Evolutionary conservation across 768 basidiomycete species (phyloP), one percentile per base, ranked within the genome.

Genomic region (Pulveroboletus ravenelii): DNA sequence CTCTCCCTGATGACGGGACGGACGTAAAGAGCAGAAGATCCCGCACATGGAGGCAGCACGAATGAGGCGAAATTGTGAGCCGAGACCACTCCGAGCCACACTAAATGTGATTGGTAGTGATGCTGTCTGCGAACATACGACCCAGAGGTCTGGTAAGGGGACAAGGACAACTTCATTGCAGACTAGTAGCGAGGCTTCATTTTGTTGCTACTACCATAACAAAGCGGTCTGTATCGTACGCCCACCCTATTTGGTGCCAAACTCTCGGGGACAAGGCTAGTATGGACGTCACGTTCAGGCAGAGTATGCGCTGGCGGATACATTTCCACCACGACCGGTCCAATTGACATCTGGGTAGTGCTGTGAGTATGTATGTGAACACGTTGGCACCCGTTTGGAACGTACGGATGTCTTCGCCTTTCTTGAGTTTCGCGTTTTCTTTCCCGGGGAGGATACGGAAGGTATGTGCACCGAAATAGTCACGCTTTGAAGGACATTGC

Each of bases 381-480:
- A 45, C 23, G 37, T 29, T n/a, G 6, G 17, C 5, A 18, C 36
- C 38, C 6, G 45, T n/a, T 57, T 32, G 30, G 37, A 18, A 82
- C 90, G 62, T 68, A 92, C 89, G 90, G 69, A 97, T 93, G 67
- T 95, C 90, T 72, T 89, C 74, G 66, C 82, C 87, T 51, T 80
- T 62, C 73, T 83, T 81, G 73, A 95, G 84, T 65, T 74, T 84
- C 44, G 77, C 78, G 70, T 90, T 95, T 73, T 93, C 93, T 74
- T 89, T 88, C 47, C 94, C 93, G 48, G 93, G 86, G 34, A 92
- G 76, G 51, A 97, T 93, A 47, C 84, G 81, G 91, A 96, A 98
- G 48, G 95, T 97, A 78, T 97, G 95, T 39, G 94, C 91, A 72
- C 96, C 95, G 70, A 99, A 99, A 82, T 94, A 99, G 67, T 99